Conservation (phyloP, 495 filamentous ascomycete genomes). For the Talaromyces stipitatus region DNA sequence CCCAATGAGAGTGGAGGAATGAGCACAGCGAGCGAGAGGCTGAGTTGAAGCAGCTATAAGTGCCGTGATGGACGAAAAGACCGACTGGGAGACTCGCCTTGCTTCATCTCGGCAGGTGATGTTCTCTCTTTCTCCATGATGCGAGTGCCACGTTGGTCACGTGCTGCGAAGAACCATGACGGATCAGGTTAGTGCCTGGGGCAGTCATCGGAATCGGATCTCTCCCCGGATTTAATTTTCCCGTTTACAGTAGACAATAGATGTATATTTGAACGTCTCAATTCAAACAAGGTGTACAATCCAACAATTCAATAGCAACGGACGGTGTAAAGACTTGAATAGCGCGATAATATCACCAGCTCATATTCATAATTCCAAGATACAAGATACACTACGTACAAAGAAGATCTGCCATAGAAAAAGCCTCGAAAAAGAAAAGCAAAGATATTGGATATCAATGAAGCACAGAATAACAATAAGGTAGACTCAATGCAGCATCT, state of each 20-base stretch:
- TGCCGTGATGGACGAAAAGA: no score
- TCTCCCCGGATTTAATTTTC: conserved; percentile 1
- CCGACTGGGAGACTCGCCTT: not conserved
- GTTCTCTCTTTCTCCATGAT: conserved; percentile 2
- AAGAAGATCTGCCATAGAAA: conserved; percentile 4
- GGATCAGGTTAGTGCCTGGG: conserved; percentile 3
- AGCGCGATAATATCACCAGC: no score
- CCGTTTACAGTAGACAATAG: not conserved
- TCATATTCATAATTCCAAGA: not conserved
- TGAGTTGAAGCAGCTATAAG: not conserved
- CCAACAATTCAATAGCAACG: no score
- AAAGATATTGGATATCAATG: conserved; percentile 24
- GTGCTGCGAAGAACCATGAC: not conserved
- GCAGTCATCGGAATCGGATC: not conserved
- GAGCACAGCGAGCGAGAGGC: not conserved
- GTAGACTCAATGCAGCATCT: conserved; percentile 5
- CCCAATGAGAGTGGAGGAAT: not conserved
- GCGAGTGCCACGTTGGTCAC: conserved; percentile 6
- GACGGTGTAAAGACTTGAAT: no score
- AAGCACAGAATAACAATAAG: not conserved
- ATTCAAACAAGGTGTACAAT: no score
- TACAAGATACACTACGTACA: not conserved
- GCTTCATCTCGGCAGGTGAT: conserved; percentile 5
- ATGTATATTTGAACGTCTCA: not conserved
- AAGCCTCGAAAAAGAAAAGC: conserved; percentile 16